Percentiles rank a stretch among this genome's conserved stretches.
Conservation (phyloP, 768 basidiomycete species). For the Pholiota microspora region DNA sequence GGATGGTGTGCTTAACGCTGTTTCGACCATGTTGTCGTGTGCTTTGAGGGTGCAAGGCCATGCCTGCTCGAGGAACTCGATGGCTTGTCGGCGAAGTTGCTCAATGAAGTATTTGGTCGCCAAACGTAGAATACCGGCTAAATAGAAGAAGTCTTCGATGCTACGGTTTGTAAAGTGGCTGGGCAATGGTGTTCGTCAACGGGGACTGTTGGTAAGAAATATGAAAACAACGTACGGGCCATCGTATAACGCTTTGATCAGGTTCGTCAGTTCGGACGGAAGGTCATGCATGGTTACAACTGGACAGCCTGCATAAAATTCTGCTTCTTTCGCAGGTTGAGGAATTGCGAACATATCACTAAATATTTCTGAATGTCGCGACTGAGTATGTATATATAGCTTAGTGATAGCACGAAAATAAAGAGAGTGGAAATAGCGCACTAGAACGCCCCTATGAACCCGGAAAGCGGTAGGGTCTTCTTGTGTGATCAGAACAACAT, state of each 20-base stretch:
- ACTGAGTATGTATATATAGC: constrained; percentile 25
- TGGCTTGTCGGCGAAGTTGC: constrained; percentile 49
- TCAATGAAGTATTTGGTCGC: constrained; percentile 59
- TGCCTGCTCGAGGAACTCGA: constrained; percentile 43
- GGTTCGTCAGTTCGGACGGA: constrained; percentile 44
- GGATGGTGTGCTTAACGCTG: constrained; percentile 39
- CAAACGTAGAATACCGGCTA: constrained; percentile 57
- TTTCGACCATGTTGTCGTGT: constrained; percentile 55
- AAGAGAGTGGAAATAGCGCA: constrained; percentile 14
- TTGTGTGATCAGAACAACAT: constrained; percentile 48
- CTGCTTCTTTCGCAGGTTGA: constrained; percentile 29
- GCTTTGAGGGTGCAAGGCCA: constrained; percentile 55
- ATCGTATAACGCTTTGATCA: constrained; percentile 57
- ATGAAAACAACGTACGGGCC: constrained; percentile 40
- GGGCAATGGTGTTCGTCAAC: neutral
- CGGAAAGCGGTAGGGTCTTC: constrained; percentile 46
- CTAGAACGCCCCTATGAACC: constrained; percentile 48
- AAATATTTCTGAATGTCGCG: constrained; percentile 57
- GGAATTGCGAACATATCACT: constrained; percentile 53
- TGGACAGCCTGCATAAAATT: constrained; percentile 45
- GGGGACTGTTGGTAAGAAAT: neutral
- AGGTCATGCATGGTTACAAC: constrained; percentile 53
- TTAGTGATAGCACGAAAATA: neutral
- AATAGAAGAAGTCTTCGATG: constrained; percentile 51
- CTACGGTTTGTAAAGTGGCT: constrained; percentile 37